Base-by-base conservation (phyloP, 352 stramenopile genomes). In the Globisporangium iwayamae region DNA sequence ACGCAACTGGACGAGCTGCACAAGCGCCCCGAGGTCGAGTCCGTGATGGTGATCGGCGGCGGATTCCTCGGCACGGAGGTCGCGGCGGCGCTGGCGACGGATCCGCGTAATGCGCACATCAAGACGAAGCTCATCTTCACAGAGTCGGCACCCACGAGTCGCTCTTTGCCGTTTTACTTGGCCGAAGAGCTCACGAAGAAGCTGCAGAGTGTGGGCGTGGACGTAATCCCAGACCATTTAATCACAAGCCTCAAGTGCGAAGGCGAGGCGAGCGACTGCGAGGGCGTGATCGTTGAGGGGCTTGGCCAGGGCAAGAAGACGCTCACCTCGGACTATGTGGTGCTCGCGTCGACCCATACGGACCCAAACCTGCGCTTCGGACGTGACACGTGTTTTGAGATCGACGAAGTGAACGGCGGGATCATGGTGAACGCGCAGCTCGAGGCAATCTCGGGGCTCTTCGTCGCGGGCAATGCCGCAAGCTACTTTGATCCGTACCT, bases 271-370 rank as follows among this genome's bases (percentile, higher is more conserved):
- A 45, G 32, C 16, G 72, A 79, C 13, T 74, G 73, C 16, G 71
- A 79, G 39, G 70, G 74, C 28, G 56, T 86, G 22, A 70, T 75
- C 25, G 75, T 95, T 63, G 72, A 78, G n/a, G 76, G 86, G 11
- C 73, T 92, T 8, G 82, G 83, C 28, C 83, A 88, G 56, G 70
- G 87, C 50, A 87, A 89, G 55, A 75, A 90, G 41, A 75, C 76
- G 43, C 66, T 96, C 39, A 68, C 84, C n/a, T 84, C 89, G 2
- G 90, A 98, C 76, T 97, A 97, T 43, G 81, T 97, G 5, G 87
- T 98, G 56, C 73, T 98, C 22, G 92, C 92, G n/a, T 95, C 86
- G 11, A 97, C 91, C 2, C 90, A 97, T 67, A 96, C 96, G 9
- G 87, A 94, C 38, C 92, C 92, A 1, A 83, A 90, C 52, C 60